A percentile compares a stretch with the other conserved stretches of the same genome.
phyloP scores from a whole-genome alignment of 2,329 filamentous ascomycete species.

The Teratosphaeria gauchensis region DNA sequence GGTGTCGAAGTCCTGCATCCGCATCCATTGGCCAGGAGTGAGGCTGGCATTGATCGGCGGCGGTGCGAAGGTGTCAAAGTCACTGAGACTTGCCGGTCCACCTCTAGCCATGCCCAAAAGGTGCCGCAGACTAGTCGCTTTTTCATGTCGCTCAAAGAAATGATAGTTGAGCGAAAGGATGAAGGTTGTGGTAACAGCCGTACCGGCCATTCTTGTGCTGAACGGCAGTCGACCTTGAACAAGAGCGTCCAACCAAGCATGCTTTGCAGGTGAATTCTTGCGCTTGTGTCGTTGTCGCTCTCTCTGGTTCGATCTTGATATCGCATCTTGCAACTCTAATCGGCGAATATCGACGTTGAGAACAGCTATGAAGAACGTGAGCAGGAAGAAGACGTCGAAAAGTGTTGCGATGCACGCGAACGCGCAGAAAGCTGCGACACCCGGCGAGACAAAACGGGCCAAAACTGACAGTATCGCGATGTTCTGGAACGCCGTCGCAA shows the following conservation, averaged over 20 bases:
- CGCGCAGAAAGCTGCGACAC: conserved; percentile 64
- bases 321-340: conserved; percentile 63
- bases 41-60: conserved; percentile 62
- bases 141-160: conserved; percentile 55
- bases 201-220: conserved; percentile 66
- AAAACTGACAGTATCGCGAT: conserved; percentile 55
- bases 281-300: conserved; percentile 19
- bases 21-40: conserved; percentile 67
- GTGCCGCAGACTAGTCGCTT: conserved; percentile 19
- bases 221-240: conserved; percentile 55
- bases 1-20: conserved; percentile 68
- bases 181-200: conserved; percentile 62
- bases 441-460: conserved; percentile 58
- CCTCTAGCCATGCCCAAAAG: conserved; percentile 19
- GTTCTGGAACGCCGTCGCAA: conserved; percentile 61
- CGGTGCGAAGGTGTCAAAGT: conserved; percentile 28
- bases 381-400: conserved; percentile 68
- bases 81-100: conserved; percentile 8
- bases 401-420: conserved; percentile 66
- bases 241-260: conserved; percentile 53
- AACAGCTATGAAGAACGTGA: conserved; percentile 72
- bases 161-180: conserved; percentile 68
- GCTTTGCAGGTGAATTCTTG: conserved; percentile 24
- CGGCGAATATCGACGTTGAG: conserved; percentile 69
- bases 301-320: conserved; percentile 41